phyloP scores from a whole-genome alignment of 2,329 filamentous ascomycete genomes.

The Microsporum ferrugineum region DNA sequence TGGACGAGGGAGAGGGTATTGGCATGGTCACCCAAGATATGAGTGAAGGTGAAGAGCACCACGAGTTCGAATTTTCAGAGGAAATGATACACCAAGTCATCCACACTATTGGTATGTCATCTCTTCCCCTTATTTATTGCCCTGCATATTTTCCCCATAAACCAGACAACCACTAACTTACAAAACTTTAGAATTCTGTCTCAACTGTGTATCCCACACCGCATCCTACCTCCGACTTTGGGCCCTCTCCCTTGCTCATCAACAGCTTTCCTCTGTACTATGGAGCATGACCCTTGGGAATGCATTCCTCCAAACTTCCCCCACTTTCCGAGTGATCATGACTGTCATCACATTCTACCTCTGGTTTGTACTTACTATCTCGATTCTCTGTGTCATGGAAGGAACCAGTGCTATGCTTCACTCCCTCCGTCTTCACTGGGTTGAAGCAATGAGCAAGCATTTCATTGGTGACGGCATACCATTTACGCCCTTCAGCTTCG shows the following conservation, averaged over 20 bases:
- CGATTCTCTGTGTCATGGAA: slow-evolving; percentile 85
- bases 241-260: slow-evolving; percentile 93
- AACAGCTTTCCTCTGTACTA: slow-evolving; percentile 89
- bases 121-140: background rate
- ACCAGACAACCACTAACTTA: background rate
- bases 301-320: slow-evolving; percentile 53
- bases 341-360: slow-evolving; percentile 72
- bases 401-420: slow-evolving; percentile 94
- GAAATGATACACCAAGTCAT: slow-evolving; percentile 99
- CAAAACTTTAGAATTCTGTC: slow-evolving; percentile 65
- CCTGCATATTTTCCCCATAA: background rate
- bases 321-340: slow-evolving; percentile 61
- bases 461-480: slow-evolving; percentile 81
- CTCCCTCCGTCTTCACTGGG: slow-evolving; percentile 83
- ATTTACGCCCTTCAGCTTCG: slow-evolving; percentile 84
- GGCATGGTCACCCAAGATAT: slow-evolving; percentile 85
- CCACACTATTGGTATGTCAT: slow-evolving; percentile 78
- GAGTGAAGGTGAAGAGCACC: slow-evolving; percentile 60
- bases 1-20: slow-evolving; percentile 68
- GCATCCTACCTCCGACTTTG: slow-evolving; percentile 97
- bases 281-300: slow-evolving; percentile 91
- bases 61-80: slow-evolving; percentile 95
- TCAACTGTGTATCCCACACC: slow-evolving; percentile 98
- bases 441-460: slow-evolving; percentile 96
- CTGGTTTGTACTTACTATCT: slow-evolving; percentile 78